Base-by-base conservation (phyloP, 2,329 filamentous ascomycete species). In the Coniochaeta pulveracea region DNA sequence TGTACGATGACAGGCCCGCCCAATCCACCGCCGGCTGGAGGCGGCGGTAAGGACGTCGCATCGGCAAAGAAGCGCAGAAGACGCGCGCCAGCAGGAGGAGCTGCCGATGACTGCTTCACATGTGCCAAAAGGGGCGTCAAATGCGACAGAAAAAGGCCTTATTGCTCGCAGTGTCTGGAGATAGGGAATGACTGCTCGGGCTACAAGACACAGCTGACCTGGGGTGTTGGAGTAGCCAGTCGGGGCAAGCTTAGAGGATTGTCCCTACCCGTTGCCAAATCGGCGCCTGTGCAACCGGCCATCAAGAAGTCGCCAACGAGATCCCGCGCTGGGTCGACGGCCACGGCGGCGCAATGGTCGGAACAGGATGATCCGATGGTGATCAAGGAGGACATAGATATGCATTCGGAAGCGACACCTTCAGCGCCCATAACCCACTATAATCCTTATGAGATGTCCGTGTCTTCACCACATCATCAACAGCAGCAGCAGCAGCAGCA, bases 201-300 rank as follows among this genome's bases (percentile, higher is more conserved):
- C 38, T 96, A 96, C 67, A 93, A 93, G 63, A 96, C 89, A 11
- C 88, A 89, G 47, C 69, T 96, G 58, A 96, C 89, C 29, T 96
- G 89, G 89, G 86, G 86, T 26, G 85, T 95, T 30, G 89, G 89
- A 33, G 89, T 96, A 38, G 89, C 89, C 36, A 95, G 88, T 59
- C 79, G 89, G 49, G 89, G 89, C 52, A 96, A 96, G 65, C 76
- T 96, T 42, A 76, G 89, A 40, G 89, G 89, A 24, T 67, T 95
- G 45, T 88, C 88, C 36, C 64, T 93, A 37, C 75, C 75, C 37
- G 69, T 80, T 40, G 75, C 73, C 36, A 76, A 76, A 51, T 59
- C 70, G 8, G 66, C 70, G 15, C 70, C 71, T 1, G 69, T 72
- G 32, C 50, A 43, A 45, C 55, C 63, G 26, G n/a, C n/a, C 5